Base-by-base conservation (phyloP, 2,329 filamentous ascomycete genomes). In the Phialophora verrucosa region DNA sequence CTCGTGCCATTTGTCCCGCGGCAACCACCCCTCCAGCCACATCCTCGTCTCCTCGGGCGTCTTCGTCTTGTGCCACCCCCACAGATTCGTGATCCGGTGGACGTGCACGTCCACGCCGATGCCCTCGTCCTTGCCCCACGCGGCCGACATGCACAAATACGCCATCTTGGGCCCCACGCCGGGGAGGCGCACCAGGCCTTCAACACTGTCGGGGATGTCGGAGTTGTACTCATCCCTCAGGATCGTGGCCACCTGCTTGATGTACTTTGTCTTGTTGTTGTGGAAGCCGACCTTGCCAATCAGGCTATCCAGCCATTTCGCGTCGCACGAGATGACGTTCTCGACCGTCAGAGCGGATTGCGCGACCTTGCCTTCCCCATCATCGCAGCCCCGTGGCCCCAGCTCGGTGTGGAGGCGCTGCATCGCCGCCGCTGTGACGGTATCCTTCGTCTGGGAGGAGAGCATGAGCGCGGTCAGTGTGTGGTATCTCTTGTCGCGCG, bases 141-240 rank as follows among this genome's bases (percentile, higher is more conserved):
- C 91, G 0, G 90, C 90, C 55, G 89, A 90, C 81, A 97, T 87
- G 76, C 91, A 94, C 25, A 97, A 85, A 77, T 95, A 93, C 12
- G 90, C 93, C 93, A 97, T 97, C 80, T 97, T 97, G 32, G 93
- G 93, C 0, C 93, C 93, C 0, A 97, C 93, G 4, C 93, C 93
- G 0, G 93, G 93, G 0, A 97, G 84, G 1, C 87, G 86, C 59
- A 89, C 88, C 23, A 97, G 83, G 0, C 90, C 92, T 69, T 88
- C 84, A 59, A 94, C 87, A 0, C 90, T 91, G 68, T 89, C 83
- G 1, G 93, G 93, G 63, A 97, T 95, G 74, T 97, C 93, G 59
- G 87, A 87, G 66, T 82, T 76, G 78, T 87, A 91, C 61, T 87
- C 77, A 74, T 94, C 90, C 54, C 87, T 85, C 29, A 96, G 83